Conservation (phyloP, 2,329 filamentous ascomycete genomes). For the Aspergillus flavus region DNA sequence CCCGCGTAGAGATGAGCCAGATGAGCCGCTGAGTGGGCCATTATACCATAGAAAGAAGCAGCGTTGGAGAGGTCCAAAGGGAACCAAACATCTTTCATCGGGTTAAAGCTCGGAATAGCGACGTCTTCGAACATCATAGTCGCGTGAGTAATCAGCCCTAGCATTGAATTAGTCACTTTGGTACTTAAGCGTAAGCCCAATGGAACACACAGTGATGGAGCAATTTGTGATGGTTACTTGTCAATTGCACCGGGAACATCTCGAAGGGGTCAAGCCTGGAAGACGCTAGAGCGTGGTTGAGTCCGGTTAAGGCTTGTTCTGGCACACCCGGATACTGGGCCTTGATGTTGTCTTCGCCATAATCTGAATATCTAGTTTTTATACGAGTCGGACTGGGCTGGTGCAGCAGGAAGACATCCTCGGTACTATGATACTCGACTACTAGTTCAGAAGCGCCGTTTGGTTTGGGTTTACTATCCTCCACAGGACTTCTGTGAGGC, state of each 20-base stretch:
- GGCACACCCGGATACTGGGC: conserved; percentile 11
- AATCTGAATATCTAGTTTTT: background rate
- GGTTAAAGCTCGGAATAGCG: conserved; percentile 34
- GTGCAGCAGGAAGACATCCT: background rate
- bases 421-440: background rate
- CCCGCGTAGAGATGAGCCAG: conserved; percentile 38
- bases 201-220: conserved; percentile 38
- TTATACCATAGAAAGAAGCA: conserved; percentile 45
- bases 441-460: background rate
- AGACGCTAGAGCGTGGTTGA: conserved; percentile 32
- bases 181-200: no score
- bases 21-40: conserved; percentile 47
- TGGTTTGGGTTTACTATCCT: background rate
- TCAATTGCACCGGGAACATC: conserved; percentile 37
- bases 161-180: background rate
- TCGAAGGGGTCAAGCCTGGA: conserved; percentile 40
- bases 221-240: conserved; percentile 38
- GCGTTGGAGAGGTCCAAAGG: conserved; percentile 46
- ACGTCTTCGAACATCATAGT: conserved; percentile 37
- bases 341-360: background rate
- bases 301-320: conserved; percentile 25
- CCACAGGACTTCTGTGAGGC: background rate
- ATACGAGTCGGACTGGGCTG: background rate
- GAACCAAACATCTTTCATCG: conserved; percentile 46
- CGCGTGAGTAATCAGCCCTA: conserved; percentile 35